Evolutionary conservation across 768 basidiomycete genomes (phyloP).

Genomic region (Lactarius hatsudake): DNA sequence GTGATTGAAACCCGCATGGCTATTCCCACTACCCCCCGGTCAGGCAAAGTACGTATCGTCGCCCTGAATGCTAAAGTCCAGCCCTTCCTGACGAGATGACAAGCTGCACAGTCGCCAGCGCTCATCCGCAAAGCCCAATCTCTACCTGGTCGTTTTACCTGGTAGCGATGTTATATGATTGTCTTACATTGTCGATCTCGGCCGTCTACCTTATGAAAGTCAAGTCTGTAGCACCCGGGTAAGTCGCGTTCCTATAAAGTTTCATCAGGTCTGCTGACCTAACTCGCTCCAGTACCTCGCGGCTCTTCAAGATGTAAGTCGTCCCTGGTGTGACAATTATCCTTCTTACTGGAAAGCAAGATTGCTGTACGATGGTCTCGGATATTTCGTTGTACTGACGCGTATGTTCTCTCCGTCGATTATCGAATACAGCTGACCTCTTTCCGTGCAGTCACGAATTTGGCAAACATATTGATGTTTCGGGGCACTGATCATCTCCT

Average conservation of each 20-base stretch:
- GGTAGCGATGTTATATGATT: conserved; percentile 56
- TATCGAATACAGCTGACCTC: background rate
- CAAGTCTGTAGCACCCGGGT: conserved; percentile 38
- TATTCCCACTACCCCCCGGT: too few species aligned
- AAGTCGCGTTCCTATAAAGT: background rate
- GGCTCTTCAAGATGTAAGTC: conserved; percentile 32
- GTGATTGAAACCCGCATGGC: background rate
- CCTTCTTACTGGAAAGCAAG: conserved; percentile 34
- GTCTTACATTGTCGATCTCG: conserved; percentile 49
- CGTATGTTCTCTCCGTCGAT: conserved; percentile 27
- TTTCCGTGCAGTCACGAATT: conserved; percentile 29
- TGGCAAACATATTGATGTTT: conserved; percentile 34
- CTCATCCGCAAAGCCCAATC: conserved; percentile 26
- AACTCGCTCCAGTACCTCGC: conserved; percentile 27
- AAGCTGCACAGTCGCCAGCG: conserved; percentile 49
- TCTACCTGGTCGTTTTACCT: conserved; percentile 60
- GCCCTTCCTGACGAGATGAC: background rate
- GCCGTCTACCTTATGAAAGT: conserved; percentile 51
- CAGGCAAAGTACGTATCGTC: conserved; percentile 39
- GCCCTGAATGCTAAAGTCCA: background rate
- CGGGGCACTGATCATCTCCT: conserved; percentile 24
- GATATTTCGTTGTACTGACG: conserved; percentile 58
- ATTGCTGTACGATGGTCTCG: conserved; percentile 67
- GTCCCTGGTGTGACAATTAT: background rate
- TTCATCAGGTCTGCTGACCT: background rate